These are phyloP conservation scores for Fusarium fracticaudum DNA, from an alignment of 2,329 filamentous ascomycete species.

Conservation along the genomic window DNA sequence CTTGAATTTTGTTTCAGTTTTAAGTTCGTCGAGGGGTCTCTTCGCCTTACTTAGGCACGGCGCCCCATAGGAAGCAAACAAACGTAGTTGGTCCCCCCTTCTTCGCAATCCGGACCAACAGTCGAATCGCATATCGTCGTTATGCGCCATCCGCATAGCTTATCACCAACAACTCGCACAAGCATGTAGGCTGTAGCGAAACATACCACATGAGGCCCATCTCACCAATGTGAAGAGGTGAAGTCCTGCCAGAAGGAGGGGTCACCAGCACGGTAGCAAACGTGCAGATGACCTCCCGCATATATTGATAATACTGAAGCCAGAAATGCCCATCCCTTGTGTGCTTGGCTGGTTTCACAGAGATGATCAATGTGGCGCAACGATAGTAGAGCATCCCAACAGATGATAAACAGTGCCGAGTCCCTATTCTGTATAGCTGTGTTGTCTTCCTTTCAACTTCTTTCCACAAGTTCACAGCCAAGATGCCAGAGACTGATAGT, in stretches of 20 bases:
- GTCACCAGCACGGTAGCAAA: slow-evolving; percentile 18
- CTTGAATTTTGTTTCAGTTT: slow-evolving; percentile 8
- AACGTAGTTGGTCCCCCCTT: slow-evolving; percentile 15
- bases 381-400: slow-evolving; percentile 11
- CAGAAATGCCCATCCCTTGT: slow-evolving; percentile 10
- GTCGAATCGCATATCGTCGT: slow-evolving; percentile 29
- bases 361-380: slow-evolving; percentile 21
- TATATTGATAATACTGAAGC: slow-evolving; percentile 10
- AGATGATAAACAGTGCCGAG: slow-evolving; percentile 30
- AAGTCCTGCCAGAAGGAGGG: slow-evolving; percentile 16
- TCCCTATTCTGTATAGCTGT: slow-evolving; percentile 1
- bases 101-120: slow-evolving; percentile 21
- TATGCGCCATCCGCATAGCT: slow-evolving; percentile 30
- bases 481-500: slow-evolving; percentile 40
- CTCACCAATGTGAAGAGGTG: slow-evolving; percentile 1
- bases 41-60: slow-evolving; percentile 8
- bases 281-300: slow-evolving; percentile 30
- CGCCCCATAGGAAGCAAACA: slow-evolving; percentile 29
- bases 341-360: slow-evolving; percentile 33
- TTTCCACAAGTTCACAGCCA: not conserved
- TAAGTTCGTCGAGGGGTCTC: not conserved
- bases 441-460: not conserved
- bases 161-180: slow-evolving; percentile 37
- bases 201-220: slow-evolving; percentile 9
- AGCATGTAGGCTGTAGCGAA: slow-evolving; percentile 22